phyloP scores from a whole-genome alignment of 768 basidiomycete species.

The Piloderma croceum region DNA sequence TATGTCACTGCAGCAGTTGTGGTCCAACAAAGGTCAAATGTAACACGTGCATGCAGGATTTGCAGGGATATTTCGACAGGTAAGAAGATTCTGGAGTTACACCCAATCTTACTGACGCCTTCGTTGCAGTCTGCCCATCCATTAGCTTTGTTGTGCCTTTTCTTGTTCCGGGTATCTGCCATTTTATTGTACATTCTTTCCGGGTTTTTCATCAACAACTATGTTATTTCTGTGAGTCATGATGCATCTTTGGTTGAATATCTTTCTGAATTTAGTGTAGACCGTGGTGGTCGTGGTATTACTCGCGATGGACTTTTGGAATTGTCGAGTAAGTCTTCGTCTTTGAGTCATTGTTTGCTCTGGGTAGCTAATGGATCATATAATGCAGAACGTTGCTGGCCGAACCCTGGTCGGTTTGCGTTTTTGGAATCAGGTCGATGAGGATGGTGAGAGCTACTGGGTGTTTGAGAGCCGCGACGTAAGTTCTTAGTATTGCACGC shows the following conservation, averaged over 20 bases:
- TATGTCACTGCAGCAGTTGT: constrained; percentile 23
- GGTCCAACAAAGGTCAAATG: not conserved
- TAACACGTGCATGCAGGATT: constrained; percentile 42
- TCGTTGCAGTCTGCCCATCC: constrained; percentile 70
- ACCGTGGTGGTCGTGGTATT: constrained; percentile 91
- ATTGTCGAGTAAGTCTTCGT: constrained; percentile 62
- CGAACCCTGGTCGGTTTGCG: constrained; percentile 89
- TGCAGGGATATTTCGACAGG: constrained; percentile 73
- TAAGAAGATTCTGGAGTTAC: constrained; percentile 24
- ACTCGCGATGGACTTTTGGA: constrained; percentile 98
- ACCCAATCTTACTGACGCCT: not conserved
- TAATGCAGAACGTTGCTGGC: constrained; percentile 80
- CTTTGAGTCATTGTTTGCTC: not conserved
- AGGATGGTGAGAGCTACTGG: constrained; percentile 95
- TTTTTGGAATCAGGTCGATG: constrained; percentile 97
- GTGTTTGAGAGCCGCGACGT: constrained; percentile 98
- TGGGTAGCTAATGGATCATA: constrained; percentile 3
- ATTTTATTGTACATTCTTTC: constrained; percentile 90
- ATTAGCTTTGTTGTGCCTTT: constrained; percentile 79
- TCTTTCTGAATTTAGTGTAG: constrained; percentile 28
- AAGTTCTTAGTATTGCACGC: too few species aligned
- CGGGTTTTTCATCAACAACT: constrained; percentile 84
- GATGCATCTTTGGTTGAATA: not conserved
- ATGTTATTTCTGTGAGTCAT: constrained; percentile 80
- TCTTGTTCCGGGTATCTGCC: constrained; percentile 83